Base-by-base conservation (phyloP, 257 asterid genomes). In the Paraleonurus japonicus region DNA sequence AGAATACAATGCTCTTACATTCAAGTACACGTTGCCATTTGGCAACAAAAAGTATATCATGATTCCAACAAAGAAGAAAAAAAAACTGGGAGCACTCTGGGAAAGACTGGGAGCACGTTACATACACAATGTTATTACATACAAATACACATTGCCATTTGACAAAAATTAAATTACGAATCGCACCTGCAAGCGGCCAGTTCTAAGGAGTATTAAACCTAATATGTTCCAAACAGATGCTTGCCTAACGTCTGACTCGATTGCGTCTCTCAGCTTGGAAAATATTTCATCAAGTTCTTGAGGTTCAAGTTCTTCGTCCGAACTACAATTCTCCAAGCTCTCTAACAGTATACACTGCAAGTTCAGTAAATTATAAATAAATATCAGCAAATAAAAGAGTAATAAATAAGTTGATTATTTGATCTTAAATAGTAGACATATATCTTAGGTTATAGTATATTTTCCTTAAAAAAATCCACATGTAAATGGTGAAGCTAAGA, bases 221-320 rank as follows among this genome's bases (percentile, higher is more conserved):
- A 95, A 85, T 23, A 87, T 82, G 72, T 89, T 95, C 99, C 96
- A 95, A 71, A 95, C 81, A 50, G 98, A 82, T 68, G 90, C 95
- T 82, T 92, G 98, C 60, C 98, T 87, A 67, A 89, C 79, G 83
- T 95, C 98, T 72, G 92, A 74, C 68, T 86, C 82, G 81, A 89
- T 58, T 32, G 97, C 87, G 78, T 83, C 95, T 76, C 78, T 89
- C 82, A 92, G 76, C 83, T 88, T 92, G 41, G 76, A 77, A 57
- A 90, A 85, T 75, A 95, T 84, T 65, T 89, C 92, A 78, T 89
- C 93, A 72, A 91, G 90, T 79, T 95, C 99, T 61, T 81, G 81
- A 30, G 95, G 85, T 57, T 87, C 93, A 32, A 95, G 92, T 72
- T 92, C 99, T 74, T 88, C 79, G 39, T 85, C 94, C 26, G 85